A percentile compares a stretch with the other conserved stretches of the same genome.
Conservation (phyloP, 2,329 filamentous ascomycete genomes). For the Aspergillus neotritici region DNA sequence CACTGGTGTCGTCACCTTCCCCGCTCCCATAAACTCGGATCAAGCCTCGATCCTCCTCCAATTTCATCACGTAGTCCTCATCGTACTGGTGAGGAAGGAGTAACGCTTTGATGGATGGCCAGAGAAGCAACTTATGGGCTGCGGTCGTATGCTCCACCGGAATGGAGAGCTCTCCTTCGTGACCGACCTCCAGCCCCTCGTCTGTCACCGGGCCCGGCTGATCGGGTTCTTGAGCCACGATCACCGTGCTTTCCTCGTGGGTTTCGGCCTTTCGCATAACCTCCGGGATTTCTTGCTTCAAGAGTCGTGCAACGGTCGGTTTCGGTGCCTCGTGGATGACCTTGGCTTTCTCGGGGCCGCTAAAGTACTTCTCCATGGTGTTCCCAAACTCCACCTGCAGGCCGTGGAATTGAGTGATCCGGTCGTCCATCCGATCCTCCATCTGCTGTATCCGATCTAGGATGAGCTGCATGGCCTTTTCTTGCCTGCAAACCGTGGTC, state of each 20-base stretch:
- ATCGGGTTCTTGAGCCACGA: conserved; percentile 5
- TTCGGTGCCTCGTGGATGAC: conserved; percentile 9
- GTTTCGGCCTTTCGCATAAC: conserved; percentile 9
- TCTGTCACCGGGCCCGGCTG: conserved; percentile 4
- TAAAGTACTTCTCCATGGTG: too few relatives aligned
- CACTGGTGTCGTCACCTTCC: conserved; percentile 61
- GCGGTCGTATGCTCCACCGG: conserved; percentile 83
- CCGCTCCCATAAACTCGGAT: conserved; percentile 73
- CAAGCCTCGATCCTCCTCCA: conserved; percentile 68
- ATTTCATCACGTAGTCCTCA: conserved; percentile 67
- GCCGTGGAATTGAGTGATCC: conserved; percentile 14
- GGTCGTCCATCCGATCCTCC: conserved; percentile 26
- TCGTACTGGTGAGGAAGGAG: conserved; percentile 53
- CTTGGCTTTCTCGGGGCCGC: background rate
- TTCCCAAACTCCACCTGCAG: conserved; percentile 17
- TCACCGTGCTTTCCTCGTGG: conserved; percentile 9
- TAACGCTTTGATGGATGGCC: conserved; percentile 62
- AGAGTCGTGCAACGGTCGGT: conserved; percentile 12
- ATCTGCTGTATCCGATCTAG: conserved; percentile 31
- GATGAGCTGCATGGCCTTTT: conserved; percentile 36
- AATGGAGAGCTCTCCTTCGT: conserved; percentile 60
- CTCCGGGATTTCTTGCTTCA: conserved; percentile 21
- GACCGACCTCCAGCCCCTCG: conserved; percentile 16
- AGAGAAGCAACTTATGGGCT: conserved; percentile 73
- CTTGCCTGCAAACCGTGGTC: conserved; percentile 28